Base-by-base conservation (phyloP, 1,139 yeast species). In the Scheffersomyces stambukii region DNA sequence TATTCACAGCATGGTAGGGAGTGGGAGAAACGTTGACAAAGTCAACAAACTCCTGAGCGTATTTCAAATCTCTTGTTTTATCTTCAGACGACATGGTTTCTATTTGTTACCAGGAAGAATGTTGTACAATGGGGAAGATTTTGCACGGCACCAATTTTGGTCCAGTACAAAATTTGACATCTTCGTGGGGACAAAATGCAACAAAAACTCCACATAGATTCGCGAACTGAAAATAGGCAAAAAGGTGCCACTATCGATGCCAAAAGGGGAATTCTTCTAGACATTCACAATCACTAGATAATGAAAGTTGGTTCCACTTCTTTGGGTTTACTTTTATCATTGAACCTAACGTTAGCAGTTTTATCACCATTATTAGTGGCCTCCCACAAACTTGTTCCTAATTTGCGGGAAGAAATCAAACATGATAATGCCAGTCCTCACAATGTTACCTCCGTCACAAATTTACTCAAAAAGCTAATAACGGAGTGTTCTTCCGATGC, bases 21-120 rank as follows among this genome's bases (percentile, higher is more conserved):
- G 97, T 82, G 16, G 96, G 97, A 1, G 95, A 82, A 3, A 71
- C 70, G 57, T 88, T 86, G 44, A 91, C 81, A 50, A 81, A 91
- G 35, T 76, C 70, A 31, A 89, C 64, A 48, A 89, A 85, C 33
- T 79, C 79, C 29, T 63, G 57, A 13, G 81, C 81, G 31, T 62
- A 56, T 27, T 56, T 42, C 24, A 40, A 33, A 8, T 36, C 42
- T 29, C 33, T 21, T 16, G 24, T 24, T n/a, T 25, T 19, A 6
- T 25, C 33, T 15, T 32, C 28, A 12, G 26, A 11, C 19, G 29
- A 13, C 29, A 25, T 29, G 10, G 16, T 7, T n/a, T n/a, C n/a
- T n/a, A n/a, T n/a, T n/a, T n/a, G n/a, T n/a, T n/a, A n/a, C n/a
- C n/a, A n/a, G n/a, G n/a, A n/a, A n/a, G n/a, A n/a, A n/a, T n/a